Conservation (phyloP, 2,329 filamentous ascomycete species). For the Sodiomyces alkalinus region DNA sequence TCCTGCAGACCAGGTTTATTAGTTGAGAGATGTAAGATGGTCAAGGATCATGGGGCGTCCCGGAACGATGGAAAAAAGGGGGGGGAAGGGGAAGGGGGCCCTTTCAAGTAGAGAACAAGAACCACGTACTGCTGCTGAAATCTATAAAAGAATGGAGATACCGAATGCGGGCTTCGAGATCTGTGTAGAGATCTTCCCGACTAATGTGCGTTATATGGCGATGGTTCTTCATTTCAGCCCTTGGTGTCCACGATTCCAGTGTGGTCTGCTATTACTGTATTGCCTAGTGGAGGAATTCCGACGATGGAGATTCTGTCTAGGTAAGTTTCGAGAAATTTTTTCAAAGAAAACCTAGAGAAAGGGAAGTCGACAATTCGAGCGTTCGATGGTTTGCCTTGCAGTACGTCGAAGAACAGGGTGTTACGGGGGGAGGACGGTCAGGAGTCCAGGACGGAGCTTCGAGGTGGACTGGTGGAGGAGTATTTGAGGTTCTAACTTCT, state of each 20-base stretch:
- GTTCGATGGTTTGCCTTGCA: neutral
- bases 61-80: no score
- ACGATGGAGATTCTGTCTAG: neutral
- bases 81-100: neutral
- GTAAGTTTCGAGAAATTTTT: neutral
- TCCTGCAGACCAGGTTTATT: no score
- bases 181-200: constrained; percentile 56
- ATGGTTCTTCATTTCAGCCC: constrained; percentile 5
- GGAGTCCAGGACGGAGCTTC: no score
- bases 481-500: constrained; percentile 7
- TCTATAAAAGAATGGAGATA: constrained; percentile 67
- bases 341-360: no score
- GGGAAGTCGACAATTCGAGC: no score
- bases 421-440: no score
- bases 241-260: neutral
- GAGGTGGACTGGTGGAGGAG: neutral
- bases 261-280: neutral
- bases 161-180: constrained; percentile 51
- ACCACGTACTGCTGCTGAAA: constrained; percentile 48
- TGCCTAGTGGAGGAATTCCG: neutral
- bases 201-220: constrained; percentile 42
- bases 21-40: constrained; percentile 1
- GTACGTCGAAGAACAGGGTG: no score
- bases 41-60: neutral
- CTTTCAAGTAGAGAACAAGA: no score